Percentiles rank a stretch among this genome's conserved stretches.
phyloP scores from a whole-genome alignment of 2,329 filamentous ascomycete species.

The Monosporascus sp. region DNA sequence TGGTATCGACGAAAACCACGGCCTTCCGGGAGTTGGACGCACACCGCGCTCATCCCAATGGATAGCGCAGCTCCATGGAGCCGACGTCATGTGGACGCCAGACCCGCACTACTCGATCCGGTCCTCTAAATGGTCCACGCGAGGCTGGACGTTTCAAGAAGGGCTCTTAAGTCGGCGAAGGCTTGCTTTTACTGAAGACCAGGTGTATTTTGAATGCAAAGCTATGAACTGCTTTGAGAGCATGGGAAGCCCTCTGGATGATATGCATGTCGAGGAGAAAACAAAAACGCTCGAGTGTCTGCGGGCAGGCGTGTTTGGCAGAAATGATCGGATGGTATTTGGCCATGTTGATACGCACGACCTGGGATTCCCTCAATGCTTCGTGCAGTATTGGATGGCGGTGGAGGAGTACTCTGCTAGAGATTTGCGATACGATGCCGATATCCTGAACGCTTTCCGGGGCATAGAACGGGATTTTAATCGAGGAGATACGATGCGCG shows the following conservation, averaged over 20 bases:
- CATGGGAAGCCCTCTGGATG: background rate
- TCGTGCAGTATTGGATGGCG: background rate
- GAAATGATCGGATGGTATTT: too few species aligned
- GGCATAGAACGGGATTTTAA: background rate
- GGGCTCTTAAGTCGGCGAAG: slow-evolving; percentile 1
- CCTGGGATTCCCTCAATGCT: background rate
- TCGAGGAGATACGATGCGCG: too few species aligned
- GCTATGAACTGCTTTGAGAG: slow-evolving; percentile 2
- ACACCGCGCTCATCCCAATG: background rate
- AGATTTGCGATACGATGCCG: background rate
- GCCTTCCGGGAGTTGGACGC: slow-evolving; percentile 7
- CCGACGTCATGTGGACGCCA: background rate
- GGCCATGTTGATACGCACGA: background rate
- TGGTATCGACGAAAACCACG: slow-evolving; percentile 6
- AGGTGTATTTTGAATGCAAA: slow-evolving; percentile 8
- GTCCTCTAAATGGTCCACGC: slow-evolving; percentile 10
- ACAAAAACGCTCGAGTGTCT: background rate
- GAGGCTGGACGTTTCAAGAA: slow-evolving; percentile 11
- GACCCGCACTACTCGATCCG: slow-evolving; percentile 1
- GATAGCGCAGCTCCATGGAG: background rate
- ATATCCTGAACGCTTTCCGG: background rate
- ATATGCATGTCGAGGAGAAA: background rate
- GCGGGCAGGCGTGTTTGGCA: background rate
- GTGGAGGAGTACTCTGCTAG: background rate
- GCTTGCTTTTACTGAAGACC: slow-evolving; percentile 6